These are phyloP conservation scores for Entophlyctis helioformis DNA, from an alignment of 192 early-diverging fungal species.

Conservation along the genomic window DNA sequence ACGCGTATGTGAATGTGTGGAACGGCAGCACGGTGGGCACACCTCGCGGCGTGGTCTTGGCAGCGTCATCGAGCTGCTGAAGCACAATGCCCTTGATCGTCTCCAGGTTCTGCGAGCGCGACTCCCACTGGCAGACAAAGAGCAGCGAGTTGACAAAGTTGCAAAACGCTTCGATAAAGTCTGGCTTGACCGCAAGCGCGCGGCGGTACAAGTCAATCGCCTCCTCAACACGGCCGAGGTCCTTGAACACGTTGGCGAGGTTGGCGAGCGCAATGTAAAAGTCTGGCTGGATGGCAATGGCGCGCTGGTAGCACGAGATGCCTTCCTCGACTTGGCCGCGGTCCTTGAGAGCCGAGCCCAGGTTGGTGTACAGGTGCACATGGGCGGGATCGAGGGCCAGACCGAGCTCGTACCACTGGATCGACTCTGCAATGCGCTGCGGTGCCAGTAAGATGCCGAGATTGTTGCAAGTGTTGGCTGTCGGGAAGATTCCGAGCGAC, in stretches of 20 bases:
- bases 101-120: conserved; percentile 61
- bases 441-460: conserved; percentile 65
- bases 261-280: conserved; percentile 91
- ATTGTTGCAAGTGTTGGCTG: conserved; percentile 85
- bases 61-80: conserved; percentile 58
- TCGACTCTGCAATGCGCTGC: conserved; percentile 65
- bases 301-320: conserved; percentile 78
- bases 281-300: conserved; percentile 70
- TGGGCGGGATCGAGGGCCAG: conserved; percentile 68
- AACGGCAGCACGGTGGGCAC: conserved; percentile 86
- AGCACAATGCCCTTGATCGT: conserved; percentile 66
- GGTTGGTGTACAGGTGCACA: conserved; percentile 87
- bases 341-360: conserved; percentile 84
- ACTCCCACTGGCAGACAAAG: conserved; percentile 85
- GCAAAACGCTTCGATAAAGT: conserved; percentile 88
- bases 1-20: conserved; percentile 89
- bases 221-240: conserved; percentile 81
- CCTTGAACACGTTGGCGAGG: conserved; percentile 86
- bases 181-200: conserved; percentile 71
- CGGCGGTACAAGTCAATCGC: conserved; percentile 74
- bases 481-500: conserved; percentile 63
- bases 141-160: conserved; percentile 78
- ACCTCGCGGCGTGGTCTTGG: conserved; percentile 35
- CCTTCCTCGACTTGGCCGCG: conserved; percentile 75
- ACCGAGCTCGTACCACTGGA: conserved; percentile 81